Conservation (phyloP, 768 basidiomycete species). For the Calocera cornea region DNA sequence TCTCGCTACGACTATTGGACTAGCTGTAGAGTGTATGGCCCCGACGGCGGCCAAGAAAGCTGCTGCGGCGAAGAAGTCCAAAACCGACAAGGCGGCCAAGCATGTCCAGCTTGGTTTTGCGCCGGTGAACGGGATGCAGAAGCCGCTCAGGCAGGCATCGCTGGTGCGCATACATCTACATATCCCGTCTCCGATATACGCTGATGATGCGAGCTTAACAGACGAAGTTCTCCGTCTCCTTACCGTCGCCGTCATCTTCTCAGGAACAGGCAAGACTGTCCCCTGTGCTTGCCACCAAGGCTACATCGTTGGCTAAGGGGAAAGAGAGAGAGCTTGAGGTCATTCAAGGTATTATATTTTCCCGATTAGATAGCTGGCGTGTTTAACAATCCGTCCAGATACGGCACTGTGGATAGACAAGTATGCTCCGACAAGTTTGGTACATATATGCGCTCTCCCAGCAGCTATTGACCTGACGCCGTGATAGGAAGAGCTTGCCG, state of each 20-base stretch:
- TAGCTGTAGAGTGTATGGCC: neutral
- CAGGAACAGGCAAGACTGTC: neutral
- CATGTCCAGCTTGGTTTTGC: neutral
- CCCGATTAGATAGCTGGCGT: neutral
- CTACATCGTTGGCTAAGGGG: neutral
- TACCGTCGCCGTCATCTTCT: neutral
- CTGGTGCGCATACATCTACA: neutral
- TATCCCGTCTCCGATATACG: neutral
- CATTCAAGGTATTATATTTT: neutral
- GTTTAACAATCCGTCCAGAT: constrained; percentile 8
- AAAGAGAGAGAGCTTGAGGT: neutral
- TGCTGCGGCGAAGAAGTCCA: neutral
- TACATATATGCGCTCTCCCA: constrained; percentile 17
- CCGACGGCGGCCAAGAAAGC: neutral
- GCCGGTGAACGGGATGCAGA: neutral
- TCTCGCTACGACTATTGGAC: neutral
- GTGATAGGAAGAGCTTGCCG: constrained; percentile 55
- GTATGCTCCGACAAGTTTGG: constrained; percentile 24
- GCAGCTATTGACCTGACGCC: neutral
- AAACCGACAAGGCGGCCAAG: neutral
- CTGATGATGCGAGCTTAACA: neutral
- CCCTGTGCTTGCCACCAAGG: neutral
- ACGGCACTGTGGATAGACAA: constrained; percentile 8
- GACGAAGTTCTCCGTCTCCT: neutral
- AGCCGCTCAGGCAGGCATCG: neutral